Base-by-base conservation (phyloP, 768 basidiomycete genomes). In the Phlebiopsis gigantea region DNA sequence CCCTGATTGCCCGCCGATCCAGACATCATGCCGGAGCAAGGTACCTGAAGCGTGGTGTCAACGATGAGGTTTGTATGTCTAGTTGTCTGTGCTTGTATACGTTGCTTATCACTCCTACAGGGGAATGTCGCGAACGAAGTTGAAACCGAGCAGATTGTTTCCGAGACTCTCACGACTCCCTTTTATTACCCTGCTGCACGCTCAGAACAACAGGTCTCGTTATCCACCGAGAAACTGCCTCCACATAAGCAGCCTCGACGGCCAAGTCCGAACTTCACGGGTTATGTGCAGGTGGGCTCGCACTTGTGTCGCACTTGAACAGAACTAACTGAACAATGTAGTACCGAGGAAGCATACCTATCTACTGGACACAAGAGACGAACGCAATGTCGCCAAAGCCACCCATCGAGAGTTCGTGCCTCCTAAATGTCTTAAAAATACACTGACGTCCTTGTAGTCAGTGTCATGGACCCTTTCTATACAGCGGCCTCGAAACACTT, bases 51-150 rank as follows among this genome's bases (percentile, higher is more conserved):
- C 82, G 97, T 55, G 97, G 97, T 2, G 92, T 93, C 22, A 98
- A 97, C 63, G 90, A 93, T 60, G 84, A 96, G 77, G 94, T 93
- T 6, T 8, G 9, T 34, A 12, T 47, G 7, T 1, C 4, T n/a
- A 6, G n/a, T n/a, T 21, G 34, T 6, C 29, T 51, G n/a, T 17
- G 5, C 19, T 47, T 24, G 24, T 2, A 17, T 19, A 9, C 6
- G 4, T 29, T 48, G 44, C 12, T 14, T 24, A 17, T 2, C 6
- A 49, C 7, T 28, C 5, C n/a, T n/a, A n/a, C 43, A 97, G 93
- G 97, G 97, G 2, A 93, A 95, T 67, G 96, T 98, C 9, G 96
- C 96, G 2, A 99, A 99, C 66, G 97, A 98, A 70, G 97, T 99
- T 1, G 97, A 99, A 72, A 97, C 94, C 0, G 97, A 99, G 68